Conservation (phyloP, 1,284 basidiomycete species). For the Mrakiaceae sp. region DNA sequence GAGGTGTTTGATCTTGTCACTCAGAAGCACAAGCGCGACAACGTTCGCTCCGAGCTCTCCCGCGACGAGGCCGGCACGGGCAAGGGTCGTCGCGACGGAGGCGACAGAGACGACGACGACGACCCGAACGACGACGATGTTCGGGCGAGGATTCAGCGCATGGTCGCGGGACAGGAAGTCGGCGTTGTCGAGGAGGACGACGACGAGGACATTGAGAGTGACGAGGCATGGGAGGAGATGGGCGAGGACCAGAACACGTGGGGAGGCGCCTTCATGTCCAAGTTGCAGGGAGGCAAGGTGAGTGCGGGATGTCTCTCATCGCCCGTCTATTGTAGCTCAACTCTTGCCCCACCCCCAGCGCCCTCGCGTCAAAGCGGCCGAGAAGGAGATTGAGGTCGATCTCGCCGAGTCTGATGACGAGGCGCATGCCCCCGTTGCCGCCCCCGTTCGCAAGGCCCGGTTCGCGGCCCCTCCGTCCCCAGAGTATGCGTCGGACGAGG, state of each 20-base stretch:
- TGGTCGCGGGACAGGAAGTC: slow-evolving; percentile 32
- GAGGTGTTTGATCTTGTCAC: slow-evolving; percentile 11
- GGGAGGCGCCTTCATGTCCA: slow-evolving; percentile 7
- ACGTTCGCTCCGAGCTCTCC: slow-evolving; percentile 1
- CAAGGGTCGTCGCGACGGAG: slow-evolving; percentile 4
- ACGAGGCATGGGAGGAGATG: slow-evolving; percentile 19
- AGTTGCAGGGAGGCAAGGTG: neutral
- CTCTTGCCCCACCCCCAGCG: too few species aligned
- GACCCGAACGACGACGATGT: slow-evolving; percentile 30
- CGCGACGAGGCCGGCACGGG: slow-evolving; percentile 11
- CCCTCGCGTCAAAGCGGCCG: too few species aligned
- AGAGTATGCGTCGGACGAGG: slow-evolving; percentile 7
- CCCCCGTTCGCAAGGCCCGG: too few species aligned
- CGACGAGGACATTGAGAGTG: slow-evolving; percentile 21
- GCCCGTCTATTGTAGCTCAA: too few species aligned
- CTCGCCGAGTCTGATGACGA: too few species aligned
- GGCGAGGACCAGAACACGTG: slow-evolving; percentile 12
- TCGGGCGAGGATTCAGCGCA: slow-evolving; percentile 31
- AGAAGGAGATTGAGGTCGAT: too few species aligned
- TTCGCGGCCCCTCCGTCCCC: too few species aligned
- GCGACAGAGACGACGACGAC: slow-evolving; percentile 21
- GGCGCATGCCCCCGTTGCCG: too few species aligned
- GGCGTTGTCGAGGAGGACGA: slow-evolving; percentile 23
- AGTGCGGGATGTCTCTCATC: too few species aligned
- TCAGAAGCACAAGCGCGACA: slow-evolving; percentile 8